phyloP scores from a whole-genome alignment of 805 yeast genomes.

The Suhomyces sp. region DNA sequence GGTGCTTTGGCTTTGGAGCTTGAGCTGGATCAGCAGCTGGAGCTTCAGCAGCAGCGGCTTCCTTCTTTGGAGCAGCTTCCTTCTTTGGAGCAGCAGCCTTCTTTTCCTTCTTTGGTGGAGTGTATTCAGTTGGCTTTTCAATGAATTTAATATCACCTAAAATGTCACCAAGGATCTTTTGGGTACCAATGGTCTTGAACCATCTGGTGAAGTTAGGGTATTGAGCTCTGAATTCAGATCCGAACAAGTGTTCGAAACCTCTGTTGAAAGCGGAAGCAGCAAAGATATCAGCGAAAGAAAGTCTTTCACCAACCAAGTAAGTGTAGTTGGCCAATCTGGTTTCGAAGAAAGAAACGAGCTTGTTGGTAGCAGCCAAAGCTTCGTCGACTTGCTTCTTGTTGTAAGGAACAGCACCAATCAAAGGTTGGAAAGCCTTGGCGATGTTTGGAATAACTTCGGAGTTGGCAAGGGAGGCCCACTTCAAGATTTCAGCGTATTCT shows the following conservation, averaged over 20 bases:
- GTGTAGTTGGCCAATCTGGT: slow-evolving; percentile 41
- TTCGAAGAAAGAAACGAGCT: slow-evolving; percentile 21
- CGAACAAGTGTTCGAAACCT: slow-evolving; percentile 59
- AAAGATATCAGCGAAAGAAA: slow-evolving; percentile 45
- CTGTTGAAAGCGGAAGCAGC: slow-evolving; percentile 42
- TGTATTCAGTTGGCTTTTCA: slow-evolving; percentile 61
- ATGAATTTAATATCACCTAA: slow-evolving; percentile 50
- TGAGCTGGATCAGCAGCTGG: slow-evolving; percentile 38
- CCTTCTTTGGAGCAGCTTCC: slow-evolving; percentile 31
- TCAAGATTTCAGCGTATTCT: slow-evolving; percentile 65
- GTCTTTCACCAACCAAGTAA: slow-evolving; percentile 47
- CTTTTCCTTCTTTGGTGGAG: slow-evolving; percentile 75
- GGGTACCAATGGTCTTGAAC: slow-evolving; percentile 54
- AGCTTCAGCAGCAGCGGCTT: slow-evolving; percentile 34
- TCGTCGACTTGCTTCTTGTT: slow-evolving; percentile 68
- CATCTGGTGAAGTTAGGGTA: slow-evolving; percentile 69
- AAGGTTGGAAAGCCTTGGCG: slow-evolving; percentile 52
- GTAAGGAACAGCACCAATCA: slow-evolving; percentile 67
- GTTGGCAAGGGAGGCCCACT: slow-evolving; percentile 78
- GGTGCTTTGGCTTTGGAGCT: slow-evolving; percentile 85
- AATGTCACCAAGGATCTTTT: slow-evolving; percentile 40
- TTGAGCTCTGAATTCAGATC: slow-evolving; percentile 58
- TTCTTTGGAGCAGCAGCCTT: slow-evolving; percentile 46
- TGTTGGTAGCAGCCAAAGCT: slow-evolving; percentile 29
- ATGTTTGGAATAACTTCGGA: slow-evolving; percentile 53